Conservation (phyloP, 2,329 filamentous ascomycete species). For the Fusarium sp. region DNA sequence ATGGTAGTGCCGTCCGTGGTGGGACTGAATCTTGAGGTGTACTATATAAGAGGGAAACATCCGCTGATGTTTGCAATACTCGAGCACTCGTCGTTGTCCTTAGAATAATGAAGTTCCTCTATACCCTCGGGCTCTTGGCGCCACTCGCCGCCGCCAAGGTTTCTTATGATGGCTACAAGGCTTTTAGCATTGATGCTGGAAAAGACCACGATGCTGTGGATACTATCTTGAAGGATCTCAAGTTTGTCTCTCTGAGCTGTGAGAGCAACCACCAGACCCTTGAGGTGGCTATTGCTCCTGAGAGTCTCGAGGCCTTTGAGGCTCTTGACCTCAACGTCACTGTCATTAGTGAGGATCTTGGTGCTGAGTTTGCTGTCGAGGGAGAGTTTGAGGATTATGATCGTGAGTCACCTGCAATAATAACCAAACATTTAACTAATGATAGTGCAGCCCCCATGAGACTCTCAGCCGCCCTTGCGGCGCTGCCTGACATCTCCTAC, state of each 20-base stretch:
- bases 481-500: constrained; percentile 50
- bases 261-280: constrained; percentile 37
- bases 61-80: background rate
- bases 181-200: constrained; percentile 39
- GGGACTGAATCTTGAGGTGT: background rate
- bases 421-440: background rate
- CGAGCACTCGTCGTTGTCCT: background rate
- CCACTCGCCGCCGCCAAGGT: constrained; percentile 34
- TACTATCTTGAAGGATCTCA: constrained; percentile 25
- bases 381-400: constrained; percentile 32
- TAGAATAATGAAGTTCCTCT: constrained; percentile 20
- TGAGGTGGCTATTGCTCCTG: constrained; percentile 45
- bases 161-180: constrained; percentile 46
- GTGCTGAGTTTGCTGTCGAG: constrained; percentile 42
- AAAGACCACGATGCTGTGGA: constrained; percentile 30
- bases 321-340: constrained; percentile 39
- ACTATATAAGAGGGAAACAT: background rate
- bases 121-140: constrained; percentile 10
- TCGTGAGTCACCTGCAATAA: background rate
- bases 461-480: background rate
- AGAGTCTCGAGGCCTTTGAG: constrained; percentile 36
- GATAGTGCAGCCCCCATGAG: constrained; percentile 6
- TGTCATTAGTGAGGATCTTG: constrained; percentile 42
- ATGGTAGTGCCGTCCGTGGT: background rate
- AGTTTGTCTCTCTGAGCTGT: constrained; percentile 43